Conservation (phyloP, 257 asterid genomes). For the Henckelia pumila region DNA sequence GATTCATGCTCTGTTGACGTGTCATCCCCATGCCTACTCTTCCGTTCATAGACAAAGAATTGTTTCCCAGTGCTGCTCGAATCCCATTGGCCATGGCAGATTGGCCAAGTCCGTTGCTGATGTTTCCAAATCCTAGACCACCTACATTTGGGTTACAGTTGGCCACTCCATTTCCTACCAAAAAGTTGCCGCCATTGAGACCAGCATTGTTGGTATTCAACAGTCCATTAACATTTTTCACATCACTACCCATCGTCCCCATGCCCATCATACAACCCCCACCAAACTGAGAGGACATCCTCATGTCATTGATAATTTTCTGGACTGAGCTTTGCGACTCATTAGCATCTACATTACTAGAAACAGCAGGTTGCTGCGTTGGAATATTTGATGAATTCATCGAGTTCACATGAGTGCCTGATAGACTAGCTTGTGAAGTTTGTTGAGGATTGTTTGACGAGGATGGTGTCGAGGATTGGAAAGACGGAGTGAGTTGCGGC, state of each 20-base stretch:
- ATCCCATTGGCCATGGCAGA: slow-evolving; percentile 71
- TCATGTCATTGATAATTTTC: slow-evolving; percentile 78
- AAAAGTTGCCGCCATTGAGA: slow-evolving; percentile 38
- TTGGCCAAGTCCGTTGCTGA: slow-evolving; percentile 51
- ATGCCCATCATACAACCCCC: slow-evolving; percentile 55
- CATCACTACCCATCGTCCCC: slow-evolving; percentile 49
- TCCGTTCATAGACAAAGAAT: slow-evolving; percentile 65
- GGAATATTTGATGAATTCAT: slow-evolving; percentile 58
- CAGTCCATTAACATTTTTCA: slow-evolving; percentile 55
- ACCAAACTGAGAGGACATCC: slow-evolving; percentile 73
- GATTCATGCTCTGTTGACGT: slow-evolving; percentile 66
- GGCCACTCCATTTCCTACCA: slow-evolving; percentile 52
- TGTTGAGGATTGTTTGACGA: slow-evolving; percentile 66
- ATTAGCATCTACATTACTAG: slow-evolving; percentile 60
- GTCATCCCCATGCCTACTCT: slow-evolving; percentile 70
- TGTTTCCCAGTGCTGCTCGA: slow-evolving; percentile 59
- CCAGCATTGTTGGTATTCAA: slow-evolving; percentile 39
- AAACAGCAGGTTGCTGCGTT: slow-evolving; percentile 60
- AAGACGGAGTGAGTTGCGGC: slow-evolving; percentile 50
- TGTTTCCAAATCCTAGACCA: slow-evolving; percentile 54
- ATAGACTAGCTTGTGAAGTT: slow-evolving; percentile 43
- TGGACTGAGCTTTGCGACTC: slow-evolving; percentile 92
- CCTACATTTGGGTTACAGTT: slow-evolving; percentile 47
- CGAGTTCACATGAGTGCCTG: slow-evolving; percentile 48
- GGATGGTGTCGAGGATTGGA: slow-evolving; percentile 70